These are phyloP conservation scores for Hypoxylon perforatum DNA, from an alignment of 495 filamentous ascomycete genomes.

Conservation along the genomic window DNA sequence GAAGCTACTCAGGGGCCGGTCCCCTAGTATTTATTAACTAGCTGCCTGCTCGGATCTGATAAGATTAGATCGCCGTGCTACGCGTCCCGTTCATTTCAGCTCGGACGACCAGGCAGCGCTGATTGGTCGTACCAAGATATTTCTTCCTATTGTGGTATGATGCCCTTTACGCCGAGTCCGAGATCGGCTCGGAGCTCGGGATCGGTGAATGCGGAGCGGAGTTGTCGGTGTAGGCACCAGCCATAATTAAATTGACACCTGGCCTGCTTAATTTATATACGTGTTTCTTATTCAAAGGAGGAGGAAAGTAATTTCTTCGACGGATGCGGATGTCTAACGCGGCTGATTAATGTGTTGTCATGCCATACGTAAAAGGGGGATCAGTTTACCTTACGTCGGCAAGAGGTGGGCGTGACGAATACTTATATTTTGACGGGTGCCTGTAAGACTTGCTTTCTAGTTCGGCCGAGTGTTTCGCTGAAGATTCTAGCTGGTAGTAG, in stretches of 20 bases:
- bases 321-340: neutral
- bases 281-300: neutral
- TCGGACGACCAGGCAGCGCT: slow-evolving; percentile 1
- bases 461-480: too few relatives aligned
- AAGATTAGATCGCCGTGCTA: slow-evolving; percentile 42
- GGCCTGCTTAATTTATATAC: neutral
- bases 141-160: slow-evolving; percentile 4
- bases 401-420: too few relatives aligned
- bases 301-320: neutral
- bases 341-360: neutral
- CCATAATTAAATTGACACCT: neutral
- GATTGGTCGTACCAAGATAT: slow-evolving; percentile 2
- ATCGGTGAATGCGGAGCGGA: slow-evolving; percentile 23
- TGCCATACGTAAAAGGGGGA: too few relatives aligned
- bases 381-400: neutral
- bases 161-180: slow-evolving; percentile 27
- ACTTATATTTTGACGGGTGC: too few relatives aligned
- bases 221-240: slow-evolving; percentile 5
- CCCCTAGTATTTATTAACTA: neutral
- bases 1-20: slow-evolving; percentile 1
- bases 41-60: slow-evolving; percentile 41
- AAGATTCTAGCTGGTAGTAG: too few relatives aligned
- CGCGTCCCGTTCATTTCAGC: slow-evolving; percentile 8
- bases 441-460: too few relatives aligned
- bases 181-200: slow-evolving; percentile 41